phyloP scores from a whole-genome alignment of 345 rosid species.

The Boechera stricta region DNA sequence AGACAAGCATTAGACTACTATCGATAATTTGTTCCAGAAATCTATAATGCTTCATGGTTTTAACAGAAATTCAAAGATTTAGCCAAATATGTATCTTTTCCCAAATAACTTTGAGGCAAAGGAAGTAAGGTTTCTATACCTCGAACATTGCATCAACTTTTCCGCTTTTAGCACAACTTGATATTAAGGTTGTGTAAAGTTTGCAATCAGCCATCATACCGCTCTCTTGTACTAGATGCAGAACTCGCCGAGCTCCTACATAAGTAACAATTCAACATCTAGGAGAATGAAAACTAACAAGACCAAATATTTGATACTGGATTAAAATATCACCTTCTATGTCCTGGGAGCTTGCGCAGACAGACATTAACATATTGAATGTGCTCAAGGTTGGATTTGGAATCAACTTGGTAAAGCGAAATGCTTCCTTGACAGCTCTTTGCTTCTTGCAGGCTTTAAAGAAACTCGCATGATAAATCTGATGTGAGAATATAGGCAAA shows the following conservation, averaged over 20 bases:
- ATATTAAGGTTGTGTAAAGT: slow-evolving; percentile 90
- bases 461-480: slow-evolving; percentile 90
- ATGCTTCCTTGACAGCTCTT: slow-evolving; percentile 81
- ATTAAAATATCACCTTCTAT: slow-evolving; percentile 60
- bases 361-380: slow-evolving; percentile 94
- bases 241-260: slow-evolving; percentile 80
- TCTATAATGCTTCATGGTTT: slow-evolving; percentile 13
- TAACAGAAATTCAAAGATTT: slow-evolving; percentile 16
- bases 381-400: slow-evolving; percentile 88
- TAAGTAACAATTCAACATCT: slow-evolving; percentile 35
- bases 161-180: slow-evolving; percentile 92
- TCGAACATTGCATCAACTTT: slow-evolving; percentile 97
- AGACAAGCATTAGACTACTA: slow-evolving; percentile 8
- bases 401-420: slow-evolving; percentile 81
- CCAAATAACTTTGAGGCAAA: slow-evolving; percentile 31
- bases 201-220: slow-evolving; percentile 82
- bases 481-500: slow-evolving; percentile 33
- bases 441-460: slow-evolving; percentile 70
- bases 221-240: slow-evolving; percentile 67
- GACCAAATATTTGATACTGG: slow-evolving; percentile 6
- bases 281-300: slow-evolving; percentile 17
- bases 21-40: neutral
- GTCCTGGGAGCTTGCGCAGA: slow-evolving; percentile 80
- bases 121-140: slow-evolving; percentile 52
- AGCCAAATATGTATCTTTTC: neutral